These are phyloP conservation scores for Aspergillus felis DNA, from an alignment of 2,329 filamentous ascomycete genomes.

Conservation along the genomic window DNA sequence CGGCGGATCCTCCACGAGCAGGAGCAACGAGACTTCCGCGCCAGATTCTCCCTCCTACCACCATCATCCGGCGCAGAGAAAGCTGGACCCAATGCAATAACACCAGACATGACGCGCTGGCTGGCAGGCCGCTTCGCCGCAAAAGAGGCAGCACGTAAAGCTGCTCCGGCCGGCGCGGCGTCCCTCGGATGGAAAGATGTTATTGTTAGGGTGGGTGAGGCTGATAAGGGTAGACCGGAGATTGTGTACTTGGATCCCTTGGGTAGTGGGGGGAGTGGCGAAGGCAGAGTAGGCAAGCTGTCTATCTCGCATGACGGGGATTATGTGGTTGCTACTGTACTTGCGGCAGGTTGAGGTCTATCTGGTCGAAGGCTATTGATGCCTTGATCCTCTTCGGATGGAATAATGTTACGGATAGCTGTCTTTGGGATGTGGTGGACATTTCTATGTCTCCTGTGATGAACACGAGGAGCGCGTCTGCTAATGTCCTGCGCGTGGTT, in stretches of 20 bases:
- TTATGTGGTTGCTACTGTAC: conserved; percentile 58
- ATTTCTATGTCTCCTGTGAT: not conserved
- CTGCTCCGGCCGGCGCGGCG: conserved; percentile 53
- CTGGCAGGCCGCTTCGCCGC: conserved; percentile 60
- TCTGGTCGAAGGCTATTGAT: not conserved
- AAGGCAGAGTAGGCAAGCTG: conserved; percentile 56
- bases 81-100: conserved; percentile 6
- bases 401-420: too few relatives aligned
- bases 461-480: not conserved
- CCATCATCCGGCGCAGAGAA: not conserved
- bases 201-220: conserved; percentile 33
- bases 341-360: conserved; percentile 30
- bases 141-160: conserved; percentile 73
- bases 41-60: conserved; percentile 25
- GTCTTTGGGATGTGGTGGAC: not conserved
- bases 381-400: not conserved
- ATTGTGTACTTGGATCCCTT: conserved; percentile 30
- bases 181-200: conserved; percentile 62
- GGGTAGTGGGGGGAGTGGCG: not conserved
- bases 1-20: conserved; percentile 38
- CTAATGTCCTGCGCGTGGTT: not conserved
- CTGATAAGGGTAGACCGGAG: conserved; percentile 29
- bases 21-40: conserved; percentile 37
- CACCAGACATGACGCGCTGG: conserved; percentile 39
- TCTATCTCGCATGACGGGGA: conserved; percentile 87